Percentiles rank a stretch among this genome's conserved stretches.
Evolutionary conservation across 1,284 basidiomycete species (phyloP).

Genomic region (Volvariella surrecta): DNA sequence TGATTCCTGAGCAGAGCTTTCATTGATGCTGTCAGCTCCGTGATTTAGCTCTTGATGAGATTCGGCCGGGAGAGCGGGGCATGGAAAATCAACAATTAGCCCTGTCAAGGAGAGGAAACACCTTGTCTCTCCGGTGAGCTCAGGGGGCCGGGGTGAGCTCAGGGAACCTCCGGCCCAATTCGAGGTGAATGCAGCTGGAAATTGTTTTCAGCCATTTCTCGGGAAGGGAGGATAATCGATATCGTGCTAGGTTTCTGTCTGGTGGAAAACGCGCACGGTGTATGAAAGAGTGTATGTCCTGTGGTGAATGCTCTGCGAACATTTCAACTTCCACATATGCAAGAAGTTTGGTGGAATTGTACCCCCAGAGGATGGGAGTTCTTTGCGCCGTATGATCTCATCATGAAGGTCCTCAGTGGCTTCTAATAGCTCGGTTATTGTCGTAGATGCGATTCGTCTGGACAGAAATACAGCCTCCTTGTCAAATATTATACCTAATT

Average conservation of each 20-base stretch:
- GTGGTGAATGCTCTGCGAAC: not conserved
- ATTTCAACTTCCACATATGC: not conserved
- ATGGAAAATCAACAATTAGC: not conserved
- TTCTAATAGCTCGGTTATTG: not conserved
- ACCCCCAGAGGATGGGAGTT: not conserved
- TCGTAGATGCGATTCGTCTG: not conserved
- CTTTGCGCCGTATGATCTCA: not conserved
- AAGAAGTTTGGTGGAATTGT: not conserved
- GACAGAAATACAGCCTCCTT: not conserved
- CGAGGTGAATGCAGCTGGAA: not conserved
- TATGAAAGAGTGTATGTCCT: not conserved
- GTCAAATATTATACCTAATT: not conserved
- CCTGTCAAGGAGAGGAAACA: not conserved
- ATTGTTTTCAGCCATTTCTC: not conserved
- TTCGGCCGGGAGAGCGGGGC: not conserved
- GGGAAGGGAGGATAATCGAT: not conserved
- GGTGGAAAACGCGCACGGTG: not conserved
- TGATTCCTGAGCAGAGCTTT: not conserved
- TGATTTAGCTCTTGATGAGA: too few species aligned
- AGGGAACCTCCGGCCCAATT: not conserved
- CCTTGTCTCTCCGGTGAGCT: not conserved
- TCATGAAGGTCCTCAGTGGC: not conserved
- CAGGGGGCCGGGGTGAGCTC: not conserved
- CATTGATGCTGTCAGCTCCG: not conserved
- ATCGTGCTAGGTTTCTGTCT: not conserved